Base-by-base conservation (phyloP, 2,329 filamentous ascomycete species). In the Emericellopsis cladophorae region DNA sequence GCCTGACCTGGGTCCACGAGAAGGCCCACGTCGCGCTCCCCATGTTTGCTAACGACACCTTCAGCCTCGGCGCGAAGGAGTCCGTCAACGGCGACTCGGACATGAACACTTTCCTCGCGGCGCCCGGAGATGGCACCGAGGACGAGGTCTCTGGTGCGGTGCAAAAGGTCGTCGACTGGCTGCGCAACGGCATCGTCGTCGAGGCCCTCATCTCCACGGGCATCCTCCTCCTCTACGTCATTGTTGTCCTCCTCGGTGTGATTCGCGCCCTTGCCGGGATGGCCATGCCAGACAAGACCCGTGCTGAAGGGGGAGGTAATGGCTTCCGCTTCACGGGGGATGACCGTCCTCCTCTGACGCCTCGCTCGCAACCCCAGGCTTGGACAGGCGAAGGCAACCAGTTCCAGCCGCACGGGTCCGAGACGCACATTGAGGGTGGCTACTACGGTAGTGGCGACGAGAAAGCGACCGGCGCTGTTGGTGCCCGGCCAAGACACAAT, bases 1-100 rank as follows among this genome's bases (percentile, higher is more conserved):
- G 84, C 11, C 70, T 96, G n/a, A 94, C 85, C 1, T 98, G 90
- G 90, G 84, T 95, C 10, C 76, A 84, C 52, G 81, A 96, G 49
- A 68, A 96, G 56, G 87, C 92, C 4, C 76, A 92, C 46, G 73
- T 98, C 50, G 67, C 76, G 44, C 82, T 98, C 50, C 92, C 92
- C 0, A 62, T 75, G 40, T 79, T 96, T 45, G 69, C 76, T 22
- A 81, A 85, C 51, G 74, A 95, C 56, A 84, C 84, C 1, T 94
- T 96, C 63, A 90, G 85, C 44, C 65, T 81, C 40, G 88, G 89
- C 34, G 84, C 89, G 42, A 66, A 76, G 26, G 68, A 72, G 36
- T 74, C 72, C 31, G 62, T 81, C 44, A 57, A 63, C 7, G 74
- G 73, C 41, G 75, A 83, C 48, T 66, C 67, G 10, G 67, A 74